Evolutionary conservation across 2,329 filamentous ascomycete species (phyloP).

Genomic region (Blastomyces gilchristii): DNA sequence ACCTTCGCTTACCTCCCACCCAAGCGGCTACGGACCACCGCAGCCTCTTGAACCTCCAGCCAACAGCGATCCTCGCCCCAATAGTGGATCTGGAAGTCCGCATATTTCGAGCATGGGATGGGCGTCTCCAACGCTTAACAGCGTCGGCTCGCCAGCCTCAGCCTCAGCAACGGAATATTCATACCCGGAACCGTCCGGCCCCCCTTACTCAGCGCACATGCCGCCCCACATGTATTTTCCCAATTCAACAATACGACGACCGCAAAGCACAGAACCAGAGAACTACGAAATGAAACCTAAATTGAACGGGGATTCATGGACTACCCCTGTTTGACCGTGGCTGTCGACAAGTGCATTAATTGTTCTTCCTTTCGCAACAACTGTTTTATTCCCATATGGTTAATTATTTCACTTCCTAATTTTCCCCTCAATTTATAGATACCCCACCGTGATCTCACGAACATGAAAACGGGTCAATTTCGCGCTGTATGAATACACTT

Average conservation of each 20-base stretch:
- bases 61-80: conserved; percentile 63
- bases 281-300: conserved; percentile 53
- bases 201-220: conserved; percentile 37
- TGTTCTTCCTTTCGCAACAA: background rate
- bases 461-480: background rate
- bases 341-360: background rate
- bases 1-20: conserved; percentile 70
- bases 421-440: background rate
- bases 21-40: conserved; percentile 69
- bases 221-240: conserved; percentile 62
- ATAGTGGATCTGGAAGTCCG: conserved; percentile 71
- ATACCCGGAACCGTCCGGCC: conserved; percentile 62
- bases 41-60: conserved; percentile 72
- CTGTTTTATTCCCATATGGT: background rate
- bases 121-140: conserved; percentile 71
- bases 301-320: conserved; percentile 28
- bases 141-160: conserved; percentile 59
- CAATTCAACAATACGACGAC: conserved; percentile 57
- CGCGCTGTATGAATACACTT: conserved; percentile 3
- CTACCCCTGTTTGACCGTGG: conserved; percentile 25
- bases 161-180: conserved; percentile 59
- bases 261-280: conserved; percentile 64
- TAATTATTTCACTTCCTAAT: background rate
- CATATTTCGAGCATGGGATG: conserved; percentile 75
- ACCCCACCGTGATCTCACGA: conserved; percentile 1